Base-by-base conservation (phyloP, 2,329 filamentous ascomycete species). In the Colletotrichum sp. region DNA sequence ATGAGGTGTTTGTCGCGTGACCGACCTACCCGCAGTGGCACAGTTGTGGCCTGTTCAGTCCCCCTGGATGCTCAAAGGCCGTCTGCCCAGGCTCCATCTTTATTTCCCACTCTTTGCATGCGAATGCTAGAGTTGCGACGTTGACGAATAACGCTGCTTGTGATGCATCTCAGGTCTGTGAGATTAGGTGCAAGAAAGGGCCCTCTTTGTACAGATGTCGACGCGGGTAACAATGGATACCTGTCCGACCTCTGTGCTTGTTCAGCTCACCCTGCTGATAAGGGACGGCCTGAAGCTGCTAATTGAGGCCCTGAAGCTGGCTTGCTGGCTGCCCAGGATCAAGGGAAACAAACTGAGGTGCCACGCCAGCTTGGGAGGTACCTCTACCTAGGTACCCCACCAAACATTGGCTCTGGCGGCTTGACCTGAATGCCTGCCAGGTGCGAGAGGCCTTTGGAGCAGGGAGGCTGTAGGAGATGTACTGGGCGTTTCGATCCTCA, bases 1-100 rank as follows among this genome's bases (percentile, higher is more conserved):
- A 73, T 69, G 69, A 72, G 56, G 69, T 67, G 69, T 75, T 75
- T 64, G 73, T 75, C 73, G 73, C 73, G 73, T 75, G 73, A 75
- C 73, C 58, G 34, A 43, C 14, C 63, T 63, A 59, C 34, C 73
- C 28, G 62, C 73, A 73, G 63, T 64, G 63, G 73, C 63, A 75
- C 73, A 75, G 69, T 61, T 67, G 62, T 73, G 70, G 69, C 73
- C 63, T 73, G 69, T 75, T 73, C 24, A 36, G 55, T 36, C 36
- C 43, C 43, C 69, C 63, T 56, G 26, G 18, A 24, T 68, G 32
- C 26, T 65, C 24, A 65, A 32, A 59, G 30, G 24, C 26, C 28
- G 62, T 62, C 28, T 43, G 30, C 55, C 32, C 56, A 38, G 69
- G 68, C 72, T 55, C 67, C 67, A 71, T 74, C 61, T 30, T 52